Conservation (phyloP, 306 rosid species). For the Cyamopsis tetragonoloba region DNA sequence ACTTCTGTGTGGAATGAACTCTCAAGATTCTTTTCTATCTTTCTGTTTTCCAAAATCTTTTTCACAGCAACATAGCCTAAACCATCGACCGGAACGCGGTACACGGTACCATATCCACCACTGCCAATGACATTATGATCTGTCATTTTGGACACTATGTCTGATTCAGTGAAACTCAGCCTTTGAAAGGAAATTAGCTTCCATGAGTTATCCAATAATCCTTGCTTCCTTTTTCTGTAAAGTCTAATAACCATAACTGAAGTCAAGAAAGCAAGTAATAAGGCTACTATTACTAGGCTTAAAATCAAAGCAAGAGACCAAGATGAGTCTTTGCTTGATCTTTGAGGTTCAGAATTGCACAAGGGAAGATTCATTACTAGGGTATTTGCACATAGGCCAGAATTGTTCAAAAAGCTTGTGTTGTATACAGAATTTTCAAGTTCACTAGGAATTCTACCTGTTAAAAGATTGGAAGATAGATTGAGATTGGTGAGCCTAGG, state of each 20-base stretch:
- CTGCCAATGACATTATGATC: constrained; percentile 54
- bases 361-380: constrained; percentile 20
- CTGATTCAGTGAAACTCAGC: constrained; percentile 49
- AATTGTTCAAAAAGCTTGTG: constrained; percentile 63
- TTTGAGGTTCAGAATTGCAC: constrained; percentile 32
- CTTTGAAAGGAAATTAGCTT: constrained; percentile 64
- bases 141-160: constrained; percentile 45
- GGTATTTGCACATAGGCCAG: constrained; percentile 50
- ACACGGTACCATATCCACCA: constrained; percentile 80
- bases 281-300: constrained; percentile 12
- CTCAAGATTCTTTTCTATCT: constrained; percentile 58
- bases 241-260: constrained; percentile 27
- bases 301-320: constrained; percentile 43
- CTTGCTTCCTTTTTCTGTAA: constrained; percentile 27
- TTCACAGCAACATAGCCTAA: constrained; percentile 61
- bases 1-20: constrained; percentile 72
- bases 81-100: constrained; percentile 43
- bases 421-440: constrained; percentile 37
- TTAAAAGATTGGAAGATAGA: constrained; percentile 44
- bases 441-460: constrained; percentile 48
- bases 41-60: constrained; percentile 45
- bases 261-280: constrained; percentile 13
- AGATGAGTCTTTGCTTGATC: constrained; percentile 37
- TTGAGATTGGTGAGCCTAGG: constrained; percentile 29
- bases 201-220: constrained; percentile 47